Base-by-base conservation (phyloP, 495 filamentous ascomycete species). In the Aspergillus indologenus region DNA sequence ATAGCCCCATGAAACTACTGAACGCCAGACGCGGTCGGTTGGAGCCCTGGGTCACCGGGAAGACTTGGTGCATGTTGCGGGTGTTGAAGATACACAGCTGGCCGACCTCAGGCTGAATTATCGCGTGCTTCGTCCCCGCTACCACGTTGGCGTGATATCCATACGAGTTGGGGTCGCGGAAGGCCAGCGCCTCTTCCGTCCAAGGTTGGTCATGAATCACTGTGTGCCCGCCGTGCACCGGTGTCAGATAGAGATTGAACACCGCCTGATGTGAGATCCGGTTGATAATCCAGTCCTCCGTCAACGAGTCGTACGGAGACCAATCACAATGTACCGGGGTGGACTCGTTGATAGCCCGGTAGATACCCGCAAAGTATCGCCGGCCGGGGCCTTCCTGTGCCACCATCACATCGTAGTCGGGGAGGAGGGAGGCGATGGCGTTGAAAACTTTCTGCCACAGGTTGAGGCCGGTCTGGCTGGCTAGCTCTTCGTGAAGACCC, bases 211-310 rank as follows among this genome's bases (percentile, higher is more conserved):
- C 26, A 29, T 29, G 26, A 9, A 29, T 29, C 26, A 29, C 26
- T 9, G 26, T 29, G 26, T 29, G 26, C 9, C 26, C 26, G 26
- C 26, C 26, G 26, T 29, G 26, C 26, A 29, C 26, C 26, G 26
- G 26, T 3, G 26, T 29, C 26, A 29, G 26, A 29, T 54, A 54
- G 8, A 54, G 52, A 14, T 54, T 54, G 31, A 54, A 54, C 26
- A 44, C 31, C 15, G 31, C 52, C 31, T 54, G 52, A 3, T 20
- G 52, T 2, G 52, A 42, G 52, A 54, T 42, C 12, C 52, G 52
- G 31, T 54, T 54, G 52, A 54, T 20, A 14, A 54, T 42, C 52
- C 52, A 54, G 52, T 54, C 52, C 19, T 54, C 52, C 17, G 52
- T 54, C 15, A n/a, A 19, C 18, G 52, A 54, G 29, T 54, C 52